Base-by-base conservation (phyloP, 2,329 filamentous ascomycete species). In the Thyridium curvatum region DNA sequence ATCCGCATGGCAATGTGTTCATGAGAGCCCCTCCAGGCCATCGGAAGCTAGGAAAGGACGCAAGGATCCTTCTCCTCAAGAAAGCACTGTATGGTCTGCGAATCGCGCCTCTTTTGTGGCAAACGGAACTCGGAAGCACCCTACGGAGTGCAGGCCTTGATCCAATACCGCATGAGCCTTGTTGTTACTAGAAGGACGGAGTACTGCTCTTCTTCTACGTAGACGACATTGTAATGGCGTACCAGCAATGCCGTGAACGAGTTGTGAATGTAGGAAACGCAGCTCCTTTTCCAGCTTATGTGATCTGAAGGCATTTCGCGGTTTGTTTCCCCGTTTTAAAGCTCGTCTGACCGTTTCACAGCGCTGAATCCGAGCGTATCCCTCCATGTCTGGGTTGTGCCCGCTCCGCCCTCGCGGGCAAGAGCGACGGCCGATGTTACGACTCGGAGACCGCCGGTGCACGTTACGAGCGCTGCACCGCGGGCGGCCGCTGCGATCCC, bases 151-250 rank as follows among this genome's bases (percentile, higher is more conserved):
- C 35, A 13, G 29, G 36, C 4, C 32, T 41, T 12, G 14, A 30
- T 4, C 32, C 21, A 10, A 13, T 44, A 8, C 17, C 35, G 12
- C 17, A 44, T 15, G 37, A 44, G 13, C 29, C 40, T 18, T 44
- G 34, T 30, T 39, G 35, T n/a, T 29, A 37, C n/a, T 35, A 34
- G 4, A 30, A 17, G 4, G 29, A 38, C 15, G 37, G 37, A n/a
- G 30, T 44, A 13, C 21, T 42, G 26, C 18, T 44, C 18, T 42
- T 41, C 32, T 33, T 42, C 37, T 45, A 40, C 32, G 32, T 45
- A 4, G 35, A 45, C 28, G 32, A 45, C 14, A 45, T 45, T 35
- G 29, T 37, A 18, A 13, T 44, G 26, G 34, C 33, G 32, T 41
- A 39, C 34, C 10, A 18, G n/a, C 36, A 30, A n/a, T 32, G 26